Conservation (phyloP, 129 eudicot species). For the Glebionis coronaria region DNA sequence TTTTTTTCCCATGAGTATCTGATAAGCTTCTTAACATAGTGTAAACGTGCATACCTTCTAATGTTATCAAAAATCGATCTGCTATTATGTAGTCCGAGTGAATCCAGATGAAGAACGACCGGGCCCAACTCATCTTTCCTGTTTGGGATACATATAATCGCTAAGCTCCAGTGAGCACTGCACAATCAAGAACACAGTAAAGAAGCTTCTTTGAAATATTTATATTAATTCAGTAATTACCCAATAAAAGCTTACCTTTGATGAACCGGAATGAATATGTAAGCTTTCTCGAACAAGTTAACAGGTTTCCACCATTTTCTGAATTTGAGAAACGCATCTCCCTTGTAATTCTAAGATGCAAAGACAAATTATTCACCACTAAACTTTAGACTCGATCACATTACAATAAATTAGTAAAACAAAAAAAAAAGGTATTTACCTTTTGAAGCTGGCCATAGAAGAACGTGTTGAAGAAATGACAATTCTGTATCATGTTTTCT, state of each 20-base stretch:
- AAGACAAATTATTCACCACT: conserved; percentile 15
- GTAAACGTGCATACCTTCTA: conserved; percentile 44
- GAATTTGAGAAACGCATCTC: conserved; percentile 57
- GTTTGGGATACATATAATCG: conserved; percentile 74
- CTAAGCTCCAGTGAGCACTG: conserved; percentile 95
- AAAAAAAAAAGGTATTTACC: conserved; percentile 35
- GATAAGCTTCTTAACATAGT: neutral
- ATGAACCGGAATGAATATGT: conserved; percentile 80
- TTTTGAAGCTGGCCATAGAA: conserved; percentile 77
- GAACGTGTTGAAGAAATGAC: conserved; percentile 81
- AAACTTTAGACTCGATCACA: neutral
- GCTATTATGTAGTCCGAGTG: conserved; percentile 70
- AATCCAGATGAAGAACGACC: conserved; percentile 81
- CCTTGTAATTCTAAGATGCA: conserved; percentile 39
- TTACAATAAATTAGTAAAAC: neutral
- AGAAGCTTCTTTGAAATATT: neutral
- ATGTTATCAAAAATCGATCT: conserved; percentile 43
- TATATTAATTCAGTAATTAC: neutral
- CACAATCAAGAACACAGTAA: conserved; percentile 1
- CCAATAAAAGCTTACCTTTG: conserved; percentile 51
- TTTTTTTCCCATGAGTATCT: neutral
- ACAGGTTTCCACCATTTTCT: conserved; percentile 97
- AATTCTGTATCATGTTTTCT: conserved; percentile 28
- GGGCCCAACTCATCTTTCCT: conserved; percentile 67
- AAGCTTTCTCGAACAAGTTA: conserved; percentile 76